A percentile compares a stretch with the other conserved stretches of the same genome.
These are phyloP conservation scores for Aechmea fasciata DNA, from an alignment of 176 grass and related monocot species.

Conservation along the genomic window DNA sequence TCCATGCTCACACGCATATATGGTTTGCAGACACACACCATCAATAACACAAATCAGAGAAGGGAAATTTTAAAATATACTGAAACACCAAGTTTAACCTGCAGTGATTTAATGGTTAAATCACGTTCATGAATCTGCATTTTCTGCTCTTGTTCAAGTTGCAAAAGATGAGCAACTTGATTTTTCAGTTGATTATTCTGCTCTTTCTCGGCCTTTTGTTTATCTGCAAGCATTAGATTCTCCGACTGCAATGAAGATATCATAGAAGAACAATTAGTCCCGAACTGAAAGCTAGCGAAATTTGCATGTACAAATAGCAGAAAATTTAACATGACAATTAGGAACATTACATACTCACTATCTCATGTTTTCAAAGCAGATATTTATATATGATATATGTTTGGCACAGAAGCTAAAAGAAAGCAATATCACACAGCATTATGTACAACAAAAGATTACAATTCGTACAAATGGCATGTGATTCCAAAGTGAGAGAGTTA, in stretches of 20 bases:
- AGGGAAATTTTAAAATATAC: slow-evolving; percentile 6
- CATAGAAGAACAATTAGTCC: slow-evolving; percentile 5
- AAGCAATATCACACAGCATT: no score
- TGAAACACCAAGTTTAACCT: slow-evolving; percentile 43
- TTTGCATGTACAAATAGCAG: background rate
- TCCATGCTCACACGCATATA: no score
- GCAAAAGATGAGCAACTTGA: slow-evolving; percentile 61
- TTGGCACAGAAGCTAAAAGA: no score
- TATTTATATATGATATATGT: no score
- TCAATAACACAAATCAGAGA: background rate
- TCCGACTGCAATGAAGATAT: slow-evolving; percentile 56
- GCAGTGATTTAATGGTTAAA: slow-evolving; percentile 65
- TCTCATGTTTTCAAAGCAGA: no score
- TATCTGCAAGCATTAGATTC: slow-evolving; percentile 80
- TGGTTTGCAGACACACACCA: no score
- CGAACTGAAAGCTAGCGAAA: background rate
- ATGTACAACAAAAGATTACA: no score
- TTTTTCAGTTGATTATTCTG: slow-evolving; percentile 78
- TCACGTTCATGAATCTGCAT: slow-evolving; percentile 65
- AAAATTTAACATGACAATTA: no score
- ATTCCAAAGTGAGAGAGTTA: no score
- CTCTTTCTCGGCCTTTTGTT: slow-evolving; percentile 82
- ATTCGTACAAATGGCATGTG: no score
- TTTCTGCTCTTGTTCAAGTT: slow-evolving; percentile 87
- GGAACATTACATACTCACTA: no score